phyloP scores from a whole-genome alignment of 139 green algal genomes.

The Monoraphidium neglectum region DNA sequence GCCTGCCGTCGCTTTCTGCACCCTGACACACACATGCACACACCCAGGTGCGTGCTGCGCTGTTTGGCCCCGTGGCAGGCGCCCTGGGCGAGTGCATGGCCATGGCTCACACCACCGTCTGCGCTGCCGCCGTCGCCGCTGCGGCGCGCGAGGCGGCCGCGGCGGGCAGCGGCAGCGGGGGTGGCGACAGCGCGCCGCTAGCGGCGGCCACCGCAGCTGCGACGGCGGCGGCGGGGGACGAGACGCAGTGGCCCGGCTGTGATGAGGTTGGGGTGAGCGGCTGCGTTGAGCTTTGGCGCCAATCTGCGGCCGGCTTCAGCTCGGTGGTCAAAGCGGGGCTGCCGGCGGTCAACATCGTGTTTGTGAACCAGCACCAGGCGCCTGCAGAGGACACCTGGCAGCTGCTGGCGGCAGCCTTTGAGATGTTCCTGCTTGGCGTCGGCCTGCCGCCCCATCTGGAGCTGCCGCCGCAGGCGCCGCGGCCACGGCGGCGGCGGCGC shows the following conservation, averaged over 20 bases:
- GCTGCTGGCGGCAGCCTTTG: slow-evolving; percentile 54
- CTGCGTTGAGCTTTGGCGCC: slow-evolving; percentile 63
- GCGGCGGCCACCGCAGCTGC: background rate
- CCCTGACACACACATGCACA: no score
- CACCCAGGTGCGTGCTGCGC: slow-evolving; percentile 57
- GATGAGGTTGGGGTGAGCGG: slow-evolving; percentile 8
- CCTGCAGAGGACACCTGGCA: slow-evolving; percentile 22
- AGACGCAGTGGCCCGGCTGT: no score
- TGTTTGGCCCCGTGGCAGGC: slow-evolving; percentile 59
- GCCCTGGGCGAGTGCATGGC: slow-evolving; percentile 74
- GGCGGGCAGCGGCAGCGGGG: no score
- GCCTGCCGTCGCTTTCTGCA: background rate
- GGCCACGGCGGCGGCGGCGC: background rate
- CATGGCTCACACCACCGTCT: slow-evolving; percentile 30
- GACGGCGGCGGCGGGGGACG: slow-evolving; percentile 13
- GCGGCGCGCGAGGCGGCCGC: no score
- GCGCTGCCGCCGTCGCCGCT: no score
- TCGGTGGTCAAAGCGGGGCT: slow-evolving; percentile 64
- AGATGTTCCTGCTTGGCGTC: slow-evolving; percentile 62
- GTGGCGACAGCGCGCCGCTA: background rate
- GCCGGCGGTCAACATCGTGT: slow-evolving; percentile 70
- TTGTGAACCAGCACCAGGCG: slow-evolving; percentile 25
- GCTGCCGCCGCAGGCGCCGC: background rate
- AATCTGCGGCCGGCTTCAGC: slow-evolving; percentile 58
- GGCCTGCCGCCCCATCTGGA: slow-evolving; percentile 29